Evolutionary conservation across 805 yeast genomes (phyloP).

Genomic region (Kuraishia floccosa): DNA sequence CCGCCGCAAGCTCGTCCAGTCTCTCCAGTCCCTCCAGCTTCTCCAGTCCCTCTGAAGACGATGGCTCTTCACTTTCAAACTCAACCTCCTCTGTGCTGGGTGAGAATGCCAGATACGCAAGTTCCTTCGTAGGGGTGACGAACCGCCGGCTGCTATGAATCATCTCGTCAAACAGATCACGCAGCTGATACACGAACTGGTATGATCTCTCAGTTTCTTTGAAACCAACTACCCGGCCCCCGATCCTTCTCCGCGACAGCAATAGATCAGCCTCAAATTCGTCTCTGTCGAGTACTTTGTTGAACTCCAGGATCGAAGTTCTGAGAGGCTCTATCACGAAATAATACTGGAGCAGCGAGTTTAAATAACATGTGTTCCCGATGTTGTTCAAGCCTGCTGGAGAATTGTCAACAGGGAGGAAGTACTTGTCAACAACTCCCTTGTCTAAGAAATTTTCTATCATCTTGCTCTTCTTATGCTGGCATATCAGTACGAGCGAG

Average conservation of each 20-base stretch:
- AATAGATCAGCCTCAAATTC: conserved; percentile 18
- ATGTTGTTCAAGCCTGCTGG: conserved; percentile 92
- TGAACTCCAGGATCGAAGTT: conserved; percentile 48
- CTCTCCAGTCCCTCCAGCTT: conserved; percentile 1
- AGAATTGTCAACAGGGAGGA: conserved; percentile 55
- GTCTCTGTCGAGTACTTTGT: conserved; percentile 11
- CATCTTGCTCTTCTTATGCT: conserved; percentile 39
- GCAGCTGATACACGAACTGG: conserved; percentile 67
- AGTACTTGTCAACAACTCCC: conserved; percentile 50
- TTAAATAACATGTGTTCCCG: conserved; percentile 92
- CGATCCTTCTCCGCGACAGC: conserved; percentile 53
- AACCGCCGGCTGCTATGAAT: conserved; percentile 49
- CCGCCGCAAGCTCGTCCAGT: conserved; percentile 2
- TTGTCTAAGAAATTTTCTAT: conserved; percentile 44
- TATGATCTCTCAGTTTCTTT: conserved; percentile 72
- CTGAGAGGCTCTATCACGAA: conserved; percentile 79
- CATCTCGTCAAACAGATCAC: conserved; percentile 60
- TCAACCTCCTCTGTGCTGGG: conserved; percentile 60
- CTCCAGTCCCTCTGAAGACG: background rate
- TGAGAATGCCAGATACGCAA: conserved; percentile 81
- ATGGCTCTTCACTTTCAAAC: conserved; percentile 23
- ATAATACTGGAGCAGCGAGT: conserved; percentile 83
- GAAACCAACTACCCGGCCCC: conserved; percentile 76
- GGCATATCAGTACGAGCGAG: conserved; percentile 46
- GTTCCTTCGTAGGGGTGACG: conserved; percentile 71